Evolutionary conservation across 2,329 filamentous ascomycete species (phyloP), one percentile per base, ranked within the genome.

Genomic region (Hymenoscyphus linearis): DNA sequence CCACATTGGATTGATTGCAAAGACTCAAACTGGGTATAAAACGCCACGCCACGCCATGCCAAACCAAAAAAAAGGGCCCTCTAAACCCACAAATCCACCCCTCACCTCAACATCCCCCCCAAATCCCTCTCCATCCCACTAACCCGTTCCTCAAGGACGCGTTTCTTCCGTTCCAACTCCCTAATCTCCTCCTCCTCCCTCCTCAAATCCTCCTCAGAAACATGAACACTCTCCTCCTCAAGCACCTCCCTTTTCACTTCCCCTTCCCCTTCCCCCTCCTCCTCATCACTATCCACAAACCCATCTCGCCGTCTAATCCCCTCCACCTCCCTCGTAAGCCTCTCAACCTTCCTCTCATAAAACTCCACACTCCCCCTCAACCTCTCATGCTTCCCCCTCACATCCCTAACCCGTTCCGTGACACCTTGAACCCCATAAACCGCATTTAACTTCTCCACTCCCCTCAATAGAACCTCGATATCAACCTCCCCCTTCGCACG

Each of bases 361-460:
- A 91, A 89, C 12, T 83, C 84, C 69, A 95, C 80, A 25, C 92
- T 96, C 55, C 85, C 85, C 35, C 81, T 81, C 62, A 95, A 82
- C 69, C 90, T 82, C 44, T 84, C 80, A 74, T 93, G 84, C 69
- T 90, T 86, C 59, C 83, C 82, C 63, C 92, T 82, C 70, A 96
- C 80, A 47, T 81, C 80, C 0, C 85, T 79, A 66, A 98, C 96
- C 64, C 87, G 84, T 70, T 96, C 91, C 16, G 82, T 75, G 4
- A 90, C 91, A 4, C 92, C 93, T 0, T 89, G 83, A 31, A 96
- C 82, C 36, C 91, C 88, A 72, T 97, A 98, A 31, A 97, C 93
- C 52, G 83, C 83, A 68, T 92, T 93, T 34, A 98, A 82, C 79
- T 92, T 96, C 79, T 97, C 92, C 0, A 93, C 93, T 0, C 93